Conservation (phyloP, 2,329 filamentous ascomycete genomes). For the Albifimbria verrucaria region DNA sequence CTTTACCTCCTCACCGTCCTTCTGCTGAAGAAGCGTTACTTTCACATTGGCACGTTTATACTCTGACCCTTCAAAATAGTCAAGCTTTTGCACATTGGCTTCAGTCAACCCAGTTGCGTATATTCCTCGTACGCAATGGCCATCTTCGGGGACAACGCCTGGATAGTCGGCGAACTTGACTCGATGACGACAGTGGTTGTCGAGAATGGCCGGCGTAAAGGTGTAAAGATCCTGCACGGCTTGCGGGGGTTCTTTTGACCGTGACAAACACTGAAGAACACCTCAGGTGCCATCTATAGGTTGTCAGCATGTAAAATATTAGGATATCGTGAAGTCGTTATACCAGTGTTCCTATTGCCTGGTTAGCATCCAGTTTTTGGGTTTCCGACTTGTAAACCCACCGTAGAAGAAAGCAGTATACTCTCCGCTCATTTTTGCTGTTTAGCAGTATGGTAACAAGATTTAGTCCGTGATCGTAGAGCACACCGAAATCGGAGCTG, state of each 20-base stretch:
- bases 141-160: constrained; percentile 59
- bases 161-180: constrained; percentile 76
- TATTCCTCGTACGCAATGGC: constrained; percentile 66
- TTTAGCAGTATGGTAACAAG: not conserved
- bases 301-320: not conserved
- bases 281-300: constrained; percentile 70
- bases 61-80: constrained; percentile 77
- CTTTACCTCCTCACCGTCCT: constrained; percentile 34
- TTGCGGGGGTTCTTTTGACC: constrained; percentile 47
- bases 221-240: constrained; percentile 53
- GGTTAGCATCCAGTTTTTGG: constrained; percentile 1
- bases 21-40: constrained; percentile 49
- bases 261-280: constrained; percentile 84
- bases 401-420: constrained; percentile 57
- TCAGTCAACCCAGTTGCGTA: constrained; percentile 76
- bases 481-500: not conserved
- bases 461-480: not conserved
- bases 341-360: constrained; percentile 11
- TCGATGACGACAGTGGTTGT: constrained; percentile 66
- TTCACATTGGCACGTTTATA: constrained; percentile 58
- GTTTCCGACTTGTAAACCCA: constrained; percentile 19
- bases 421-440: constrained; percentile 35
- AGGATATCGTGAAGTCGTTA: constrained; percentile 17
- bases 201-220: constrained; percentile 73
- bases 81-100: constrained; percentile 70